Evolutionary conservation across 768 basidiomycete genomes (phyloP), one percentile per base, ranked within the genome.

Genomic region (Boletus rubroflammeus): DNA sequence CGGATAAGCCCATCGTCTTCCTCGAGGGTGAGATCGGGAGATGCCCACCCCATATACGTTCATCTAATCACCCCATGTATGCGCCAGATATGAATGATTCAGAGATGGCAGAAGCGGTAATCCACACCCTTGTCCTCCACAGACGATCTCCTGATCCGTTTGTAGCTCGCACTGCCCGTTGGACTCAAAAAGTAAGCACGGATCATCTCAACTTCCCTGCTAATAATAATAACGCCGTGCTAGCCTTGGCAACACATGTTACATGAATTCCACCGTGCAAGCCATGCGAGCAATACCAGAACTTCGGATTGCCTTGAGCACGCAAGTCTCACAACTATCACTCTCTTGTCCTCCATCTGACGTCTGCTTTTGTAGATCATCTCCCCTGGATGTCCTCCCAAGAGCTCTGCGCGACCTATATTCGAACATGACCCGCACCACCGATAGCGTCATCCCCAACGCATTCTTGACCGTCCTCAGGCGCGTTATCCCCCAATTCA

Each of bases 181-280:
- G 93, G 93, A 15, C 73, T 96, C 47, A 77, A 75, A 65, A 96
- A 96, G 84, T 86, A 62, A 39, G 80, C 53, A 7, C 29, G 14
- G 17, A 14, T 42, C 19, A 2, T 15, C 28, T 38, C 39, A 0
- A 1, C 14, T 7, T 31, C 15, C 23, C 49, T 26, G 28, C 23
- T 13, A 6, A 6, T 9, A 32, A 26, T 43, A 10, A 38, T 47
- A 53, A 59, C 46, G 4, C 38, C 38, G 23, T 15, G 15, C 47
- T 17, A 84, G 82, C 64, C 75, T 95, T 35, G 94, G 96, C 34
- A 98, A 98, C 67, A 98, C 95, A 0, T 98, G 96, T 65, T 99
- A 99, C 73, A 93, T 98, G 88, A 98, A 96, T 67, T 85, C 97
- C 1, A 93, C 91, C 2, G 76, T 98, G 1, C 97, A 99, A 75